A percentile compares a stretch with the other conserved stretches of the same genome.
Evolutionary conservation across 2,329 filamentous ascomycete species (phyloP).

Genomic region (Colletotrichum sojae): DNA sequence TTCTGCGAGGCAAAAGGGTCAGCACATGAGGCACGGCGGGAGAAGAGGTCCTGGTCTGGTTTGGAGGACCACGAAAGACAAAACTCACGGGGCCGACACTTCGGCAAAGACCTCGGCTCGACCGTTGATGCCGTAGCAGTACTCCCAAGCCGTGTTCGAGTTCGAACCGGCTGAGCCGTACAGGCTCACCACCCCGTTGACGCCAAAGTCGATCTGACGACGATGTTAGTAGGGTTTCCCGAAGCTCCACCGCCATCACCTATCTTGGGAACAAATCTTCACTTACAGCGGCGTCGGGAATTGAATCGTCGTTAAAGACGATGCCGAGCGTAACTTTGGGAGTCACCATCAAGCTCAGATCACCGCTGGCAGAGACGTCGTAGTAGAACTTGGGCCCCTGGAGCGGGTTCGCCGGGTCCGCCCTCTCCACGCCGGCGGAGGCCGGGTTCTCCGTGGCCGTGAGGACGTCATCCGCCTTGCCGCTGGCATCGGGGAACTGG

Average conservation of each 20-base stretch:
- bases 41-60: no score
- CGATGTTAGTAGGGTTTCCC: background rate
- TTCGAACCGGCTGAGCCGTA: constrained; percentile 10
- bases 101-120: background rate
- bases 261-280: background rate
- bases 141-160: background rate
- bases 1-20: no score
- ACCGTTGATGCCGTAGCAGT: constrained; percentile 17
- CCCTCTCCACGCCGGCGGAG: background rate
- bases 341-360: background rate
- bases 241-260: background rate
- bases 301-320: constrained; percentile 6
- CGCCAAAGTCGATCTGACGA: constrained; percentile 7
- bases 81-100: constrained; percentile 17
- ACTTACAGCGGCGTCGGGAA: constrained; percentile 8
- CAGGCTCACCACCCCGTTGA: background rate
- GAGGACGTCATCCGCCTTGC: no score
- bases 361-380: constrained; percentile 7
- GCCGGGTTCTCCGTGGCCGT: no score
- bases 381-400: constrained; percentile 4
- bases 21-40: no score
- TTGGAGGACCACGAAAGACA: no score
- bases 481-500: background rate
- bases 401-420: background rate
- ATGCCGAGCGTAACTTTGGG: constrained; percentile 19